Evolutionary conservation across 2,329 filamentous ascomycete species (phyloP).

Genomic region (Neurospora sp.): DNA sequence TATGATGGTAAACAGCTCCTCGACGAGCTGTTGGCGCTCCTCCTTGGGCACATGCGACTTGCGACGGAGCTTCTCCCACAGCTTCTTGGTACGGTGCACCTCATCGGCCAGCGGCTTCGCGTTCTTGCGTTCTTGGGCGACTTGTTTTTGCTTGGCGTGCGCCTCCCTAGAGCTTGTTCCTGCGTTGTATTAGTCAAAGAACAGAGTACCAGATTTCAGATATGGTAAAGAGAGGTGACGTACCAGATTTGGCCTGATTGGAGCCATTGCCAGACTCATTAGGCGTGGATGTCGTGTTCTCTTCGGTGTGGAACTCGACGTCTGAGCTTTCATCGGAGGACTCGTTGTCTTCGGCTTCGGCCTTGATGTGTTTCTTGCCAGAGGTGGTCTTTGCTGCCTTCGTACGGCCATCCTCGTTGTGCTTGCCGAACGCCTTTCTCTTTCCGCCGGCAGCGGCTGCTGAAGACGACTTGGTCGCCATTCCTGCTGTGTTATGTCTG

Average conservation of each 20-base stretch:
- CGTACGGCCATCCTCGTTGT: constrained; percentile 29
- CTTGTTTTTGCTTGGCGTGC: constrained; percentile 84
- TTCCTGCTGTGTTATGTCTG: constrained; percentile 18
- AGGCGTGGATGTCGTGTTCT: constrained; percentile 9
- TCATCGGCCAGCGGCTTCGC: constrained; percentile 89
- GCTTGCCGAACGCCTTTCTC: constrained; percentile 44
- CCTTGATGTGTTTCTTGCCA: constrained; percentile 23
- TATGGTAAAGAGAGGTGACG: constrained; percentile 12
- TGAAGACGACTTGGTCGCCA: constrained; percentile 39
- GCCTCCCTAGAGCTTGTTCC: constrained; percentile 69
- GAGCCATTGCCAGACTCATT: constrained; percentile 22
- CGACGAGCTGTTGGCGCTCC: constrained; percentile 77
- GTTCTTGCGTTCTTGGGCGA: constrained; percentile 80
- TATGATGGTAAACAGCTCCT: constrained; percentile 85
- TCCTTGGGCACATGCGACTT: constrained; percentile 90
- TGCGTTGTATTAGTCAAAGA: constrained; percentile 19
- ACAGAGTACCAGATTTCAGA: not conserved
- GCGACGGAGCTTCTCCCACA: constrained; percentile 87
- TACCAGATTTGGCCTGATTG: constrained; percentile 34
- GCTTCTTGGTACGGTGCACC: constrained; percentile 82
- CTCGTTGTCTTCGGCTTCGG: constrained; percentile 27
- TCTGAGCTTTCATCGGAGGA: constrained; percentile 17
- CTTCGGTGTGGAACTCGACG: not conserved
- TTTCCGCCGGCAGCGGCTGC: constrained; percentile 40
- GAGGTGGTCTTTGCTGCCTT: constrained; percentile 42